Evolutionary conservation across 2,329 filamentous ascomycete species (phyloP).

Genomic region (Epichloe hybrida): DNA sequence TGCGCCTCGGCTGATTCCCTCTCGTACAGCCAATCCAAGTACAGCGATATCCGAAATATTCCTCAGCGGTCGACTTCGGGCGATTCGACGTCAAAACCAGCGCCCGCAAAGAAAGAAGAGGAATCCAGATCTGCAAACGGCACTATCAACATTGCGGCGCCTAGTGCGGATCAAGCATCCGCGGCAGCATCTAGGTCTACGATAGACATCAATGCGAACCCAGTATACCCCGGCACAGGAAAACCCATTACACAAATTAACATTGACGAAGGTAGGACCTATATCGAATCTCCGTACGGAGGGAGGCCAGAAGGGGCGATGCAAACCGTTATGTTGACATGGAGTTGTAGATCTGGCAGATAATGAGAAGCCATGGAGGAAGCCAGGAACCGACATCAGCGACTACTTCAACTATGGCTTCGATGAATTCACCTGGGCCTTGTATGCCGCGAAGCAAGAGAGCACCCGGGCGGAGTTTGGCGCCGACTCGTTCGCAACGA

Average conservation of each 20-base stretch:
- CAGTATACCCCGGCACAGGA: conserved; percentile 63
- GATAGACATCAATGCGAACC: conserved; percentile 73
- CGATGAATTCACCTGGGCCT: conserved; percentile 94
- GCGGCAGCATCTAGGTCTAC: conserved; percentile 65
- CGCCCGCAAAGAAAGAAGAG: conserved; percentile 33
- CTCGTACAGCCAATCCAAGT: conserved; percentile 39
- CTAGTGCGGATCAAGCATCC: conserved; percentile 40
- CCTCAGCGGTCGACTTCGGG: conserved; percentile 44
- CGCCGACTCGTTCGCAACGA: conserved; percentile 47
- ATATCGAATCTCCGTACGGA: neutral
- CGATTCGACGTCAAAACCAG: conserved; percentile 33
- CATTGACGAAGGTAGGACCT: conserved; percentile 47
- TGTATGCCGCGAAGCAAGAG: conserved; percentile 85
- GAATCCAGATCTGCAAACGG: conserved; percentile 18
- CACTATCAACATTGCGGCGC: conserved; percentile 18
- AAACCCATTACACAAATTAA: conserved; percentile 68
- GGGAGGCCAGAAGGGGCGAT: neutral
- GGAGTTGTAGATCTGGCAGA: conserved; percentile 45
- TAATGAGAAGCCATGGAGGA: conserved; percentile 88
- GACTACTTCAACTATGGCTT: conserved; percentile 99
- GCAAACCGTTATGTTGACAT: neutral
- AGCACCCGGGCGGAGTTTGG: conserved; percentile 59
- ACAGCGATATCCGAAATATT: conserved; percentile 53
- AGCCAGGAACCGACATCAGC: conserved; percentile 83
- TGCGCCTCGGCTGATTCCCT: neutral